Percentiles rank a stretch among this genome's conserved stretches.
phyloP scores from a whole-genome alignment of 1,284 basidiomycete species.

The Ganoderma boninense region DNA sequence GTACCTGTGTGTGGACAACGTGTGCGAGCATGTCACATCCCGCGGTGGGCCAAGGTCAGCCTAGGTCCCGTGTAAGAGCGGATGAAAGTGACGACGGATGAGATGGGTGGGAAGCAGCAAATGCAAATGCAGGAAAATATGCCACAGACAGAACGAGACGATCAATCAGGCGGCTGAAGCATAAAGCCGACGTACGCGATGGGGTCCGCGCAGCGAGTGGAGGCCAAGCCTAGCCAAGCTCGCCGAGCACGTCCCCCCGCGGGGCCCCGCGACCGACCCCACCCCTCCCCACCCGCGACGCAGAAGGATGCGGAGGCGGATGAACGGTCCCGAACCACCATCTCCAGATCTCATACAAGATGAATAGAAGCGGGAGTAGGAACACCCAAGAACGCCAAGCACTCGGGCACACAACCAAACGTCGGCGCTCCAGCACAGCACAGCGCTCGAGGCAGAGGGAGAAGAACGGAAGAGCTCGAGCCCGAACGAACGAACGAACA shows the following conservation, averaged over 20 bases:
- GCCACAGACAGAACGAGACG: neutral
- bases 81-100: neutral
- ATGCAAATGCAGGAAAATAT: neutral
- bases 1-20: conserved; percentile 58
- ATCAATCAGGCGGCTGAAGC: neutral
- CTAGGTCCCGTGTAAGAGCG: conserved; percentile 1
- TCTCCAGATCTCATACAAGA: neutral
- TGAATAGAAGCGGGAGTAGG: neutral
- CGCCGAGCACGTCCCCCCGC: conserved; percentile 20
- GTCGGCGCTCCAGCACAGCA: neutral
- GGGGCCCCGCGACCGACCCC: conserved; percentile 17
- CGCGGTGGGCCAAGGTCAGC: neutral
- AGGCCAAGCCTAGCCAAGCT: conserved; percentile 22
- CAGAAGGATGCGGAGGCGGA: neutral
- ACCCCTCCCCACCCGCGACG: neutral
- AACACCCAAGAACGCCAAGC: neutral
- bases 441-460: neutral
- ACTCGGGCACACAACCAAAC: neutral
- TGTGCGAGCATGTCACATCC: neutral
- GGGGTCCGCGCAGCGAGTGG: neutral
- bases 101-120: neutral
- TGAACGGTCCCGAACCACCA: neutral
- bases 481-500: conserved; percentile 26
- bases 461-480: neutral
- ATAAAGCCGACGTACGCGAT: neutral